A percentile compares a stretch with the other conserved stretches of the same genome.
Evolutionary conservation across 1,139 yeast genomes (phyloP).

Genomic region (Maudiozyma humilis): DNA sequence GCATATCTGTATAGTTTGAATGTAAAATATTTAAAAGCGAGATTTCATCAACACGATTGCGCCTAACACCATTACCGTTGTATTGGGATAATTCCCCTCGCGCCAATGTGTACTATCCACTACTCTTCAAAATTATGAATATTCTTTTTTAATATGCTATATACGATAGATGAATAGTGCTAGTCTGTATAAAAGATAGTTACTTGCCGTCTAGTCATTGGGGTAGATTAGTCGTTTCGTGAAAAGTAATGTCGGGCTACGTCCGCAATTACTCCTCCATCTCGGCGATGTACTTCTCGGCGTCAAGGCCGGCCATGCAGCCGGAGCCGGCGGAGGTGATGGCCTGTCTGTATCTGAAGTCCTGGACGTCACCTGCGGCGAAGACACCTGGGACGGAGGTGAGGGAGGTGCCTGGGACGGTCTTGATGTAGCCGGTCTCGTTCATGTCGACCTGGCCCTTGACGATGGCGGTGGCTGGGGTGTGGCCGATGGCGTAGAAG

Average conservation of each 20-base stretch:
- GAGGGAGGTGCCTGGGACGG: slow-evolving; percentile 78
- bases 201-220: too few species aligned
- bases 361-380: slow-evolving; percentile 99
- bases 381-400: slow-evolving; percentile 87
- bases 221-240: too few species aligned
- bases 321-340: slow-evolving; percentile 99
- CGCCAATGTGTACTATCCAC: too few species aligned
- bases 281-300: slow-evolving; percentile 75
- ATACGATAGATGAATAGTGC: too few species aligned
- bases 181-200: too few species aligned
- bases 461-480: slow-evolving; percentile 85
- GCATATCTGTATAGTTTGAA: background rate
- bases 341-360: slow-evolving; percentile 94
- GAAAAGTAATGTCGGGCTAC: too few species aligned
- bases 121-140: too few species aligned
- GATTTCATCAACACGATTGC: too few species aligned
- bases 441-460: slow-evolving; percentile 74
- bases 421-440: slow-evolving; percentile 78
- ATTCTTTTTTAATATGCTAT: too few species aligned
- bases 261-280: slow-evolving; percentile 38
- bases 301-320: slow-evolving; percentile 98
- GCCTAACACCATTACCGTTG: too few species aligned
- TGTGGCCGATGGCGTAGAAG: slow-evolving; percentile 96
- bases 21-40: background rate
- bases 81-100: too few species aligned